These are phyloP conservation scores for Chrysoporthe austroafricana DNA, from an alignment of 2,329 filamentous ascomycete species.

Conservation along the genomic window DNA sequence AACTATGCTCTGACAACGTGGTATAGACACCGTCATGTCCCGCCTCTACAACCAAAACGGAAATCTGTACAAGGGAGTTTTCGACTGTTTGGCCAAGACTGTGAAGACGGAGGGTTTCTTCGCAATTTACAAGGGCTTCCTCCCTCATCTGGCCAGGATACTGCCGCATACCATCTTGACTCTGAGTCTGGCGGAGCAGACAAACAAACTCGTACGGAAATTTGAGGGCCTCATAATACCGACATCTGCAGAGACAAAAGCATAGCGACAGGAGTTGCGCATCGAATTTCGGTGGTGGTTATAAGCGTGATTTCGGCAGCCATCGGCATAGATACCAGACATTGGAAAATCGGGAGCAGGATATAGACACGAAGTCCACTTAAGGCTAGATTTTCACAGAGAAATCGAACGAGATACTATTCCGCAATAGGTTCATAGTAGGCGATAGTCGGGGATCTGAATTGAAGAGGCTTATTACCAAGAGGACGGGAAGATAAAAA, in stretches of 20 bases:
- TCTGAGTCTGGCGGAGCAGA: constrained; percentile 92
- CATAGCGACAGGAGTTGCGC: constrained; percentile 6
- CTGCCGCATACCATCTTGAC: constrained; percentile 95
- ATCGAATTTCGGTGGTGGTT: neutral
- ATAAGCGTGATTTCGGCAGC: neutral
- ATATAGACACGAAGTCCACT: neutral
- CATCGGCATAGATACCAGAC: constrained; percentile 21
- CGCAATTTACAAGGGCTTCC: constrained; percentile 97
- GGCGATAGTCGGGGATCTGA: neutral
- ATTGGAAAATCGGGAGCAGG: constrained; percentile 6
- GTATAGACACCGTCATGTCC: constrained; percentile 90
- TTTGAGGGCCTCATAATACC: constrained; percentile 57
- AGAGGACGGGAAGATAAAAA: neutral
- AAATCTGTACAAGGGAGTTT: constrained; percentile 90
- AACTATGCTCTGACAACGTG: constrained; percentile 20
- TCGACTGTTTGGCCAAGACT: constrained; percentile 91
- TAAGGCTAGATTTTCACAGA: neutral
- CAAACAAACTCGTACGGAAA: constrained; percentile 86
- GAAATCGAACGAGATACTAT: neutral
- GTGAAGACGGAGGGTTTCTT: constrained; percentile 87
- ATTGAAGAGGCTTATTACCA: neutral
- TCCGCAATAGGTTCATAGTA: neutral
- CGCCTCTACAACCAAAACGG: constrained; percentile 99
- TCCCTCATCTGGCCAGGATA: constrained; percentile 92
- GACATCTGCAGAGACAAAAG: constrained; percentile 16